Conservation (phyloP, 805 yeast genomes). For the Hanseniaspora occidentalis region DNA sequence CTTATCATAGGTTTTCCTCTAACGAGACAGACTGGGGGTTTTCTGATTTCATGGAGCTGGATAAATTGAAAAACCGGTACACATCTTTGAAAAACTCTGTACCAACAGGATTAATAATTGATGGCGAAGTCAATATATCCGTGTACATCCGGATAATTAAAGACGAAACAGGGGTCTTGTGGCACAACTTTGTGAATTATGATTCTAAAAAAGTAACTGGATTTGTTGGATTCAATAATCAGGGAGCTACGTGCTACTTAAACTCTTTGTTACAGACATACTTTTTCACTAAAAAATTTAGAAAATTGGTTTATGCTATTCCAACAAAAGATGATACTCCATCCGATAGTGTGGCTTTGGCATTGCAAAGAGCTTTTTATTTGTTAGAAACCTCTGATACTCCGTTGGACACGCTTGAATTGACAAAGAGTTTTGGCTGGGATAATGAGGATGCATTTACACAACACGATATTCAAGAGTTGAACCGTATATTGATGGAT, state of each 20-base stretch:
- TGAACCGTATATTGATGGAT: constrained; percentile 92
- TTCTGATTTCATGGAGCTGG: constrained; percentile 54
- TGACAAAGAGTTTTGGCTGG: constrained; percentile 95
- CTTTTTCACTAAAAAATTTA: constrained; percentile 69
- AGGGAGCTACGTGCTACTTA: constrained; percentile 96
- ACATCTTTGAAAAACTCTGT: constrained; percentile 23
- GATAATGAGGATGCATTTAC: constrained; percentile 89
- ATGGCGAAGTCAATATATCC: constrained; percentile 48
- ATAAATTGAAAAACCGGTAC: constrained; percentile 28
- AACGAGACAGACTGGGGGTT: constrained; percentile 95
- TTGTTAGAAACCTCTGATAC: constrained; percentile 57
- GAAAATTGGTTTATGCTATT: constrained; percentile 77
- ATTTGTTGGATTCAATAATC: constrained; percentile 84
- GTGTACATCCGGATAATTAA: constrained; percentile 65
- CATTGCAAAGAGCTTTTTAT: constrained; percentile 81
- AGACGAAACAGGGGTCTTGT: constrained; percentile 87
- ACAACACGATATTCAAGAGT: constrained; percentile 96
- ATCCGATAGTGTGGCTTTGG: constrained; percentile 57
- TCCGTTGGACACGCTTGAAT: constrained; percentile 74
- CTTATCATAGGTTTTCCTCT: constrained; percentile 67
- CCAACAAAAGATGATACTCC: constrained; percentile 57
- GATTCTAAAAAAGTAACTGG: constrained; percentile 85
- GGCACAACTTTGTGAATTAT: constrained; percentile 79
- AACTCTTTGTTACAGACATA: constrained; percentile 87
- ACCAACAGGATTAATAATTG: constrained; percentile 32